Evolutionary conservation across 164 flowering plant species (phyloP).

Genomic region (Aristolochia fimbriata): DNA sequence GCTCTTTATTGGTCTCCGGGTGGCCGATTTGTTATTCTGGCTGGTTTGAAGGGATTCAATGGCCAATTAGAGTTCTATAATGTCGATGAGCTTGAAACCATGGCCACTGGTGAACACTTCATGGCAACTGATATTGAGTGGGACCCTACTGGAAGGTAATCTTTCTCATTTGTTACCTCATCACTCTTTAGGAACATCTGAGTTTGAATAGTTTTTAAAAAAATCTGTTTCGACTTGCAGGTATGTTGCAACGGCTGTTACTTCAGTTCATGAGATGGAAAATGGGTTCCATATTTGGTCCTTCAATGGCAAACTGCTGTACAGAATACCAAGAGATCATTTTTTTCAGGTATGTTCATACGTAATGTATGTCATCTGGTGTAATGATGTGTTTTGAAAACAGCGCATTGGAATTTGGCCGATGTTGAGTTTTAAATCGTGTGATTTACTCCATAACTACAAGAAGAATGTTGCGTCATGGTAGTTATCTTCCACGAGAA

Average conservation of each 20-base stretch:
- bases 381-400: too few relatives aligned
- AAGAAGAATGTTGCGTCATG: too few relatives aligned
- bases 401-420: too few relatives aligned
- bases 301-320: slow-evolving; percentile 77
- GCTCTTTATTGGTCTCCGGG: slow-evolving; percentile 95
- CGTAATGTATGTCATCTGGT: too few relatives aligned
- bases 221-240: slow-evolving; percentile 20
- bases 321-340: slow-evolving; percentile 79
- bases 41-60: slow-evolving; percentile 83
- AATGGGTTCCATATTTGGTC: slow-evolving; percentile 97
- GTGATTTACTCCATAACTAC: too few relatives aligned
- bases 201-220: neutral
- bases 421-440: too few relatives aligned
- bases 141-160: slow-evolving; percentile 98
- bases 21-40: slow-evolving; percentile 75
- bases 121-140: slow-evolving; percentile 97
- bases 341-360: slow-evolving; percentile 64
- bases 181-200: neutral
- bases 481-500: too few relatives aligned
- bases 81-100: slow-evolving; percentile 96
- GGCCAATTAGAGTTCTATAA: slow-evolving; percentile 89
- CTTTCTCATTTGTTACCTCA: neutral
- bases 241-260: slow-evolving; percentile 89
- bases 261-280: slow-evolving; percentile 98
- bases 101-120: slow-evolving; percentile 89